Percentiles rank a stretch among this genome's conserved stretches.
These are phyloP conservation scores for Cladosporium sp. DNA, from an alignment of 2,329 filamentous ascomycete genomes.

Conservation along the genomic window DNA sequence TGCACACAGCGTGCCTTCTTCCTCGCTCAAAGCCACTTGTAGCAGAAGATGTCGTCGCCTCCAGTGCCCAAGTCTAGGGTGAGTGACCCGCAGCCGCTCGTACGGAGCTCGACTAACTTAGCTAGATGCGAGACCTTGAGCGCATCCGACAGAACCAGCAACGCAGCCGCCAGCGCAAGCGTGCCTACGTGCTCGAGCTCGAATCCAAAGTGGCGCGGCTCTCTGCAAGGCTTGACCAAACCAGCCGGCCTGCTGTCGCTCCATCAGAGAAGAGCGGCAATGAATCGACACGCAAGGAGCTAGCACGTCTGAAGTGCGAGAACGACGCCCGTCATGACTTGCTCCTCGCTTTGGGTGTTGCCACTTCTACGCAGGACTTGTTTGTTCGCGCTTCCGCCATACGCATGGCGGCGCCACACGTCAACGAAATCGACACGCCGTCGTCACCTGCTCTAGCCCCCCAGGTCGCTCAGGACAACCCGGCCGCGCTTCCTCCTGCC, in stretches of 20 bases:
- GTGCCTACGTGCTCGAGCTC: neutral
- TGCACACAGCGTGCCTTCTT: no score
- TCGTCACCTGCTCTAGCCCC: no score
- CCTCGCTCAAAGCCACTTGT: no score
- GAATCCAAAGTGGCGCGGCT: neutral
- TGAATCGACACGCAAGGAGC: no score
- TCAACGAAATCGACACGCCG: no score
- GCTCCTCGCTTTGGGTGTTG: neutral
- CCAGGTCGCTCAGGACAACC: no score
- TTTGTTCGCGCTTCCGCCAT: neutral
- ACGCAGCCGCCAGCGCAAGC: slow-evolving; percentile 7
- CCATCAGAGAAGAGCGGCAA: no score
- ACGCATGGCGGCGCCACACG: neutral
- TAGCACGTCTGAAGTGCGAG: neutral
- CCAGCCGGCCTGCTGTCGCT: neutral
- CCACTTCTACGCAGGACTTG: neutral
- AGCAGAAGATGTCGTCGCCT: neutral
- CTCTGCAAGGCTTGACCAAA: neutral
- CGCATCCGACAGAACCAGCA: slow-evolving; percentile 7
- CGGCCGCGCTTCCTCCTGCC: no score
- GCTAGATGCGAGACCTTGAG: neutral
- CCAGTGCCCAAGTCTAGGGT: neutral
- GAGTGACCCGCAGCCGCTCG: no score
- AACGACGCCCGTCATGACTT: neutral
- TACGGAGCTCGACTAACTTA: no score